phyloP scores from a whole-genome alignment of 176 grass and related monocot species.

The Raddia guianensis region DNA sequence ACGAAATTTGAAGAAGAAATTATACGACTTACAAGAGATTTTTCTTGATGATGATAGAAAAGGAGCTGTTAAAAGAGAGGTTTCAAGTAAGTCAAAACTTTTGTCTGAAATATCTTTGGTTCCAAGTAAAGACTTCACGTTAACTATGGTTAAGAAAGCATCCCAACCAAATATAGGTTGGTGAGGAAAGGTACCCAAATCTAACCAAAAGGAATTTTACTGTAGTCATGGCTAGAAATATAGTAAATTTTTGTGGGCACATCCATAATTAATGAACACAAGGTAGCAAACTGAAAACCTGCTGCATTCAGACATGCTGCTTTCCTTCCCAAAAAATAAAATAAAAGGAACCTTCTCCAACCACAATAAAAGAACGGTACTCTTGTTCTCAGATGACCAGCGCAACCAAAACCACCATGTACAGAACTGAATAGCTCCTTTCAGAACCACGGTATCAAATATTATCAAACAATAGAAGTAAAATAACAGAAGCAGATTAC shows the following conservation, averaged over 20 bases:
- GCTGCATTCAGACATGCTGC: neutral
- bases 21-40: neutral
- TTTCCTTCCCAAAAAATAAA: constrained; percentile 11
- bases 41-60: neutral
- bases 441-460: neutral
- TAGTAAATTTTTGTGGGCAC: neutral
- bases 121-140: constrained; percentile 21
- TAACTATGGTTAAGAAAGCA: constrained; percentile 31
- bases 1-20: neutral
- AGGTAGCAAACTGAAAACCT: neutral
- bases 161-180: constrained; percentile 14
- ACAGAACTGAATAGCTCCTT: neutral
- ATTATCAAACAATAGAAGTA: neutral
- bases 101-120: constrained; percentile 36
- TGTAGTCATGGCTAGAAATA: neutral
- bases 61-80: neutral
- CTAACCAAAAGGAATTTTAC: constrained; percentile 19
- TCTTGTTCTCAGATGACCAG: neutral
- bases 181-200: constrained; percentile 15
- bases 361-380: neutral
- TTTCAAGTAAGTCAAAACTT: constrained; percentile 26
- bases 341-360: neutral
- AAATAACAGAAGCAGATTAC: neutral
- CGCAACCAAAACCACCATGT: neutral
- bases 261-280: constrained; percentile 21